Percentiles rank a stretch among this genome's conserved stretches.
These are phyloP conservation scores for Cystoisospora suis DNA, from an alignment of 169 alveolate species.

Conservation along the genomic window DNA sequence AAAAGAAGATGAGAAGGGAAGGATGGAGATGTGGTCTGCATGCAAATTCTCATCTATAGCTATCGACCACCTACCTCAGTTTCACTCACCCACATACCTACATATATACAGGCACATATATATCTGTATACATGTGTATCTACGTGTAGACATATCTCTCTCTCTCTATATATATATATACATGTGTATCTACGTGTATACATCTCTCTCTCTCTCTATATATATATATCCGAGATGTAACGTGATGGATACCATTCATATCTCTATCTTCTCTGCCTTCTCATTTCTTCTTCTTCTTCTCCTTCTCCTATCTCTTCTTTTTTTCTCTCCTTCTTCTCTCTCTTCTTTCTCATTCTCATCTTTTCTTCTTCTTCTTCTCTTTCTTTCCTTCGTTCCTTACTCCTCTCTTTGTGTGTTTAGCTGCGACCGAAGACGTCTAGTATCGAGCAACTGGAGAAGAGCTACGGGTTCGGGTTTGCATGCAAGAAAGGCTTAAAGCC, in stretches of 20 bases:
- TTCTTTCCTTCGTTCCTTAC: neutral
- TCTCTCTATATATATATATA: neutral
- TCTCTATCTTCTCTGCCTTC: neutral
- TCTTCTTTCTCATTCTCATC: neutral
- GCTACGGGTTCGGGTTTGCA: conserved; percentile 75
- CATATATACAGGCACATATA: neutral
- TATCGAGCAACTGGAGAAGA: neutral
- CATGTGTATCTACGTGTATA: neutral
- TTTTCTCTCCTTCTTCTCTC: neutral
- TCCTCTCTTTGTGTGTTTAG: neutral
- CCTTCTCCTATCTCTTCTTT: neutral
- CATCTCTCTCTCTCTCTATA: neutral
- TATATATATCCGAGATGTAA: too few relatives aligned
- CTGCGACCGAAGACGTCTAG: neutral
- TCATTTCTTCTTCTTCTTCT: neutral
- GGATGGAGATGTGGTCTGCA: too few relatives aligned
- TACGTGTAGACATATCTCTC: neutral
- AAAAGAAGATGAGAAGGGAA: too few relatives aligned
- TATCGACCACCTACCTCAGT: neutral
- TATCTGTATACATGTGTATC: neutral
- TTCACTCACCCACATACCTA: neutral
- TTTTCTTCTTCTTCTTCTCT: neutral
- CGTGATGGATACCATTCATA: neutral
- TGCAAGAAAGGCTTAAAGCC: conserved; percentile 89
- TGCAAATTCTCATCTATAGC: too few relatives aligned